Evolutionary conservation across 495 filamentous ascomycete species (phyloP).

Genomic region (Tuber microsphaerosporum): DNA sequence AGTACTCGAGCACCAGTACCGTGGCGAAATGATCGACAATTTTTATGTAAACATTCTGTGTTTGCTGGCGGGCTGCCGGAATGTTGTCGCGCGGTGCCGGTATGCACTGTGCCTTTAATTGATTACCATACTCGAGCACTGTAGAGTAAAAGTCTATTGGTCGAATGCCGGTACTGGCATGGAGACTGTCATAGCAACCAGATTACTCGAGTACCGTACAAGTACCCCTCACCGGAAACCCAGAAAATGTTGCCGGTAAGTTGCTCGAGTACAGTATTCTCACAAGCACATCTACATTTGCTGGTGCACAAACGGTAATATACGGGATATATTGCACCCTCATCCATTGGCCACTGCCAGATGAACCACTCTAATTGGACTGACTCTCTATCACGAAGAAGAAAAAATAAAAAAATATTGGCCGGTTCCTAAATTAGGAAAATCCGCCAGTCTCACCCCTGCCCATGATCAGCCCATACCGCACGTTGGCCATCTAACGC

Average conservation of each 20-base stretch:
- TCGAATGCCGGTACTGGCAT: no score
- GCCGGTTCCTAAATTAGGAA: background rate
- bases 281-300: background rate
- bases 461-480: background rate
- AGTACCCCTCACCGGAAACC: background rate
- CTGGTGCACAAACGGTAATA: background rate
- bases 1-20: no score
- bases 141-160: no score
- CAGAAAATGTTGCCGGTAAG: background rate
- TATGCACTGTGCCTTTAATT: no score
- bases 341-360: background rate
- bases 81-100: no score
- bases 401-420: background rate
- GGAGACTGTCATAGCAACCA: background rate
- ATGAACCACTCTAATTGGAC: background rate
- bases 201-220: background rate
- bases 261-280: background rate
- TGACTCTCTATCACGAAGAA: background rate
- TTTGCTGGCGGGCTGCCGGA: no score
- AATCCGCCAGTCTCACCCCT: background rate
- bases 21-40: no score
- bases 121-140: no score
- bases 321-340: background rate
- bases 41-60: no score
- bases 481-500: constrained; percentile 3